Base-by-base conservation (phyloP, 352 stramenopile species). In the Pythium sukuiense region DNA sequence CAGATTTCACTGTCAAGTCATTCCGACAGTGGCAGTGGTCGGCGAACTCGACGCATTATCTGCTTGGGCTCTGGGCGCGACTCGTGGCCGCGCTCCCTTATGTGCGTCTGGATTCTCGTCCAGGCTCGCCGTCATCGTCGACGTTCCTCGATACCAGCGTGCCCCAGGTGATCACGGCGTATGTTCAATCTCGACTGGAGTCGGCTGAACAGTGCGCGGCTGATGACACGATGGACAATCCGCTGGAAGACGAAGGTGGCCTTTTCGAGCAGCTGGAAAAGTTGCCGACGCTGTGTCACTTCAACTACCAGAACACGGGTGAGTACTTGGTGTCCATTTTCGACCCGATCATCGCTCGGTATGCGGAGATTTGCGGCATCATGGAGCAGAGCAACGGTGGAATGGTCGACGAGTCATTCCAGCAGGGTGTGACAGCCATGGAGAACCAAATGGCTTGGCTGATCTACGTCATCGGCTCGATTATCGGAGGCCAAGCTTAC, bases 381-480 rank as follows among this genome's bases (percentile, higher is more conserved):
- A 60, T 92, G 71, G 73, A 95, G 64, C 80, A 92, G 65, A 76
- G 58, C 26, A 72, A 75, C 20, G 66, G 64, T 13, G 75, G 74
- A 14, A 75, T 82, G 64, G 62, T 57, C 20, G 83, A 79, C 49
- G 76, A 76, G n/a, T 61, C 64, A 3, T 74, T 81, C 8, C 76
- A 93, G 37, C 80, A 92, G 58, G 81, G 87, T 45, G 68, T 92
- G 24, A 70, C 80, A 52, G 90, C 77, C 41, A 86, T 99, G 66
- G 97, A 99, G 73, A 96, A 93, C 54, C 94, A 99, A 74, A 76
- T 99, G 52, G 97, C 97, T 14, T 99, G 97, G 97, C 74, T 99
- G 24, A 95, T 98, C 48, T 99, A 99, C 73, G 94, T 98, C 24
- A 92, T 99, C 56, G 97, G 93, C 20, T 87, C 95, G 6, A 96